Percentiles rank a stretch among this genome's conserved stretches.
Evolutionary conservation across 2,329 filamentous ascomycete species (phyloP).

Genomic region (Chalara sp.): DNA sequence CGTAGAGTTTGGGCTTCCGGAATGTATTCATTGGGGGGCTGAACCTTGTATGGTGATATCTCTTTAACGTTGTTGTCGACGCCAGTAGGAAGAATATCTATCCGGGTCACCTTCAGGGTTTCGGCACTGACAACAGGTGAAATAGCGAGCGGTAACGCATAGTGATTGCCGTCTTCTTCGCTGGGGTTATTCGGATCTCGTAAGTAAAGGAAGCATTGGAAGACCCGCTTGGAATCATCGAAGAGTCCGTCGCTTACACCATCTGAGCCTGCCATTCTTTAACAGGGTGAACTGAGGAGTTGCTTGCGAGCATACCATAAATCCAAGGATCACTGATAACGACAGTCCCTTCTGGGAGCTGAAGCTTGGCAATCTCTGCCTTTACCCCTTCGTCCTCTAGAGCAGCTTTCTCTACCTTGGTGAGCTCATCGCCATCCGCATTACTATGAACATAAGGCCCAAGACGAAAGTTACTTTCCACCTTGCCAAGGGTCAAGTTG

Average conservation of each 20-base stretch:
- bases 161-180: conserved; percentile 61
- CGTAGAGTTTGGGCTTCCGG: conserved; percentile 54
- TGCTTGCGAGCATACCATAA: conserved; percentile 37
- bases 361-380: conserved; percentile 53
- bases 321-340: conserved; percentile 60
- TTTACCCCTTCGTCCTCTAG: conserved; percentile 49
- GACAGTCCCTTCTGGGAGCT: conserved; percentile 52
- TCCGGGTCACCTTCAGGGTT: conserved; percentile 58
- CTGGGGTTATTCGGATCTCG: conserved; percentile 51
- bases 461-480: conserved; percentile 52
- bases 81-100: conserved; percentile 64
- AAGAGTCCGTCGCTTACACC: conserved; percentile 40
- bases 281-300: background rate
- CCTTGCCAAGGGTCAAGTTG: conserved; percentile 41
- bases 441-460: conserved; percentile 52
- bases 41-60: conserved; percentile 48
- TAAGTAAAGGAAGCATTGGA: conserved; percentile 62
- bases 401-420: conserved; percentile 48
- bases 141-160: conserved; percentile 57
- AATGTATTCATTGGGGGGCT: conserved; percentile 55
- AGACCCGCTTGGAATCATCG: conserved; percentile 39
- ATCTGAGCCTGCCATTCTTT: conserved; percentile 37
- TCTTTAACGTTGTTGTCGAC: conserved; percentile 50
- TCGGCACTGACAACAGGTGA: conserved; percentile 60
- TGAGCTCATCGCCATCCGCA: conserved; percentile 53